A percentile compares a stretch with the other conserved stretches of the same genome.
phyloP scores from a whole-genome alignment of 1,284 basidiomycete genomes.

The Heterobasidion occidentale region DNA sequence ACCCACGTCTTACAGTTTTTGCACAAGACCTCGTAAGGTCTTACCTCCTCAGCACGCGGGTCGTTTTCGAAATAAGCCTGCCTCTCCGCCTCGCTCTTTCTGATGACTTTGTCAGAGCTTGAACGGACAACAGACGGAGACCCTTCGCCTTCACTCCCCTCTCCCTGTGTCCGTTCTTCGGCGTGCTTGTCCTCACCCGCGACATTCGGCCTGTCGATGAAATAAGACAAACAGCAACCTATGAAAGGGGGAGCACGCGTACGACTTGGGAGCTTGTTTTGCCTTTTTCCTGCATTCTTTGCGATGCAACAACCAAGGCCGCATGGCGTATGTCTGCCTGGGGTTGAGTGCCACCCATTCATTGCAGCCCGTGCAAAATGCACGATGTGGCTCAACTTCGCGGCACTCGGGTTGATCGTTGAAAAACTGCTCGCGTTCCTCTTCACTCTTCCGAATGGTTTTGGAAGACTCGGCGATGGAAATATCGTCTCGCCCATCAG shows the following conservation, averaged over 20 bases:
- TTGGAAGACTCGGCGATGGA: conserved; percentile 34
- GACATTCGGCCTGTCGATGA: neutral
- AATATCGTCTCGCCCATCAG: conserved; percentile 13
- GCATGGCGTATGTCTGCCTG: conserved; percentile 44
- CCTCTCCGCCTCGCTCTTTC: conserved; percentile 34
- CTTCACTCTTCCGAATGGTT: conserved; percentile 43
- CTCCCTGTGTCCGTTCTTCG: conserved; percentile 2
- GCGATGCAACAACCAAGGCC: conserved; percentile 51
- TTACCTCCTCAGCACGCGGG: conserved; percentile 36
- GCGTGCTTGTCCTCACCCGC: neutral
- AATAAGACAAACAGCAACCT: conserved; percentile 1
- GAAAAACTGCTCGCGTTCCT: conserved; percentile 53
- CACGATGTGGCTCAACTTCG: conserved; percentile 43
- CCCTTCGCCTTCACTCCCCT: conserved; percentile 17
- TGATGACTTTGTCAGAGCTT: conserved; percentile 10
- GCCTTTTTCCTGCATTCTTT: conserved; percentile 27
- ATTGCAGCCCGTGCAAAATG: conserved; percentile 46
- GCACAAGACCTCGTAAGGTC: conserved; percentile 46
- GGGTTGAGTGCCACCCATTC: conserved; percentile 46
- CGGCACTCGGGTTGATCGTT: conserved; percentile 49
- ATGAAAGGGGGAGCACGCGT: conserved; percentile 12
- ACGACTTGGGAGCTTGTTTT: conserved; percentile 15
- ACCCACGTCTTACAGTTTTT: conserved; percentile 56
- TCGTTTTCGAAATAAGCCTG: conserved; percentile 45
- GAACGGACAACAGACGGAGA: conserved; percentile 17